These are phyloP conservation scores for Thozetella sp. DNA, from an alignment of 495 filamentous ascomycete species.

Conservation along the genomic window DNA sequence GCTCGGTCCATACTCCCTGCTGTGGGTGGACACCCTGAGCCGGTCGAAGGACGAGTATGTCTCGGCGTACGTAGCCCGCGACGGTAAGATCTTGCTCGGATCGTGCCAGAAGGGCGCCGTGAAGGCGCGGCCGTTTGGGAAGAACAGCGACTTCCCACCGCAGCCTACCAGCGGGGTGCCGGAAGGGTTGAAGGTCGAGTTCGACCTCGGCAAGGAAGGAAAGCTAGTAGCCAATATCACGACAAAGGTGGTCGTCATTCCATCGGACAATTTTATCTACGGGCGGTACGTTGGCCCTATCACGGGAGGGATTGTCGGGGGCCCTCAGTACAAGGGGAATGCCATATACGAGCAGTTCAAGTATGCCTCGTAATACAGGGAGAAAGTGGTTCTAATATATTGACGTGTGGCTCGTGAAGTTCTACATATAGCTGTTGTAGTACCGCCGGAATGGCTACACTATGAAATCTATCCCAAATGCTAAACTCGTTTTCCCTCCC, in stretches of 20 bases:
- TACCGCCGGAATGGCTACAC: too few species aligned
- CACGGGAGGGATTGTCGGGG: neutral
- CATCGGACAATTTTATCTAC: neutral
- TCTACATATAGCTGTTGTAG: too few species aligned
- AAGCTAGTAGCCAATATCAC: constrained; percentile 10
- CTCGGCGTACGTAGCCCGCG: constrained; percentile 30
- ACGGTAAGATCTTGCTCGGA: constrained; percentile 18
- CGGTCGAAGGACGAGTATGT: constrained; percentile 16
- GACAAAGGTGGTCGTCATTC: constrained; percentile 11
- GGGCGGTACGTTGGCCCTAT: neutral
- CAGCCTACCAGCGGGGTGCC: constrained; percentile 1
- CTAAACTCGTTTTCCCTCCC: too few species aligned
- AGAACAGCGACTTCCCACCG: constrained; percentile 15
- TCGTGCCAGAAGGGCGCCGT: constrained; percentile 7
- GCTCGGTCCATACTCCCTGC: constrained; percentile 35
- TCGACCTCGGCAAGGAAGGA: constrained; percentile 9
- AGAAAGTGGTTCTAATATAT: too few species aligned
- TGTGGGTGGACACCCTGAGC: constrained; percentile 39
- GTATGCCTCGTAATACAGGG: neutral
- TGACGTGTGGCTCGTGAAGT: too few species aligned
- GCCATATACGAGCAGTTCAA: constrained; percentile 1
- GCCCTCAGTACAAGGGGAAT: neutral
- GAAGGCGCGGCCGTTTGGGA: constrained; percentile 10
- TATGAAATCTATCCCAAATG: too few species aligned
- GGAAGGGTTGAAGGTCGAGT: constrained; percentile 9